A percentile compares a stretch with the other conserved stretches of the same genome.
Conservation (phyloP, 2,329 filamentous ascomycete genomes). For the Bipolaris cookei region DNA sequence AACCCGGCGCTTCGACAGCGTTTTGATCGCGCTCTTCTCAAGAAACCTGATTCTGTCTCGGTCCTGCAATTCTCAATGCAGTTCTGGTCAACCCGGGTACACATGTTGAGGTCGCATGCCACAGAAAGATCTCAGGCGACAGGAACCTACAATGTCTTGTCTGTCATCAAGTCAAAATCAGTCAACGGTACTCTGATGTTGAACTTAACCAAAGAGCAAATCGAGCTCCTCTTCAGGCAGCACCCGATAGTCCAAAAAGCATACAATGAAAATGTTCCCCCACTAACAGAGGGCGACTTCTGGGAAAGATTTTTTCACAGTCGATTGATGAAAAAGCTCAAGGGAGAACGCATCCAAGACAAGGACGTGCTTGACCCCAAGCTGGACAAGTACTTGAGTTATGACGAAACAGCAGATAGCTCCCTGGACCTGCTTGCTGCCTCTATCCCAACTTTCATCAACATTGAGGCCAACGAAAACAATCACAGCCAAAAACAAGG, state of each 20-base stretch:
- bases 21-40: conserved; percentile 81
- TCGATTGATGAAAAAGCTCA: conserved; percentile 85
- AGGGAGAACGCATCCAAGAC: conserved; percentile 84
- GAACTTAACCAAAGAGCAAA: conserved; percentile 88
- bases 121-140: conserved; percentile 86
- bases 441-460: conserved; percentile 85
- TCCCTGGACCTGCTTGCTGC: conserved; percentile 58
- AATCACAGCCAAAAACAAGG: conserved; percentile 87
- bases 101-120: conserved; percentile 85
- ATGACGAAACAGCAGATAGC: conserved; percentile 65
- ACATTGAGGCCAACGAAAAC: conserved; percentile 92
- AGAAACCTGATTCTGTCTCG: conserved; percentile 84
- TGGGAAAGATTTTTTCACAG: conserved; percentile 96
- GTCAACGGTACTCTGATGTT: conserved; percentile 73
- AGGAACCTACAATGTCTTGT: conserved; percentile 92
- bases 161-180: conserved; percentile 81
- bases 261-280: conserved; percentile 87
- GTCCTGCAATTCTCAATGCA: conserved; percentile 83
- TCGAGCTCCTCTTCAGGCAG: conserved; percentile 89
- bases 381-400: conserved; percentile 84
- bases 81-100: conserved; percentile 91
- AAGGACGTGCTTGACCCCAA: conserved; percentile 77
- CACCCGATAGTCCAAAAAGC: conserved; percentile 89
- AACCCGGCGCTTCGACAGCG: conserved; percentile 78
- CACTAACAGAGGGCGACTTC: conserved; percentile 79